Conservation (phyloP, 768 basidiomycete genomes). For the Rhodosporidiobolus odoratus region DNA sequence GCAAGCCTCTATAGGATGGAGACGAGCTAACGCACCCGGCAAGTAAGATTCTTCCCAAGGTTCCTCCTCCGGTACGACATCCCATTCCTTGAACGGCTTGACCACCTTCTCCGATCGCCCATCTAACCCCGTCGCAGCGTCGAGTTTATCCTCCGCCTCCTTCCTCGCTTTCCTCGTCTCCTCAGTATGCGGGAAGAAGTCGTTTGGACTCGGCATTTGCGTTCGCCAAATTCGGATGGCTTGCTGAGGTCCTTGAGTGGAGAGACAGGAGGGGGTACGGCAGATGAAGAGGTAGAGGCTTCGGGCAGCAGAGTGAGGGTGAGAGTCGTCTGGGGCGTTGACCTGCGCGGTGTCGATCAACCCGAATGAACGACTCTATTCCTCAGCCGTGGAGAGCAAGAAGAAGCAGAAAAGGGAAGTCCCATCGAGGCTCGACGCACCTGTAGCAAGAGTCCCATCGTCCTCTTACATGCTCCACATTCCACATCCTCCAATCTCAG, state of each 20-base stretch:
- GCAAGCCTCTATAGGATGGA: not conserved
- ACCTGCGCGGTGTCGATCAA: not conserved
- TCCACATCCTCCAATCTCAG: slow-evolving; percentile 13
- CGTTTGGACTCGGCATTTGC: slow-evolving; percentile 33
- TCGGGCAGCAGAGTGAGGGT: slow-evolving; percentile 35
- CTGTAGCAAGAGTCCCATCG: slow-evolving; percentile 37
- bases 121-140: not conserved
- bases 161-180: slow-evolving; percentile 6
- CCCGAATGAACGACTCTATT: no score
- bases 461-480: slow-evolving; percentile 24
- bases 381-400: not conserved
- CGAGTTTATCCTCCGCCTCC: not conserved
- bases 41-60: slow-evolving; percentile 37
- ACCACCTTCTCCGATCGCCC: not conserved
- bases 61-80: slow-evolving; percentile 27
- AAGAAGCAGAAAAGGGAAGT: not conserved
- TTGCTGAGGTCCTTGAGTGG: not conserved
- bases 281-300: slow-evolving; percentile 40
- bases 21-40: not conserved
- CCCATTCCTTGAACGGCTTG: slow-evolving; percentile 24
- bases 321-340: slow-evolving; percentile 38
- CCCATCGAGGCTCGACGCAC: slow-evolving; percentile 2
- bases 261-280: slow-evolving; percentile 15
- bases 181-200: slow-evolving; percentile 32
- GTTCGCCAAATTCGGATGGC: slow-evolving; percentile 19